These are phyloP conservation scores for Malus hybrid DNA, from an alignment of 331 rosid species.

Conservation along the genomic window DNA sequence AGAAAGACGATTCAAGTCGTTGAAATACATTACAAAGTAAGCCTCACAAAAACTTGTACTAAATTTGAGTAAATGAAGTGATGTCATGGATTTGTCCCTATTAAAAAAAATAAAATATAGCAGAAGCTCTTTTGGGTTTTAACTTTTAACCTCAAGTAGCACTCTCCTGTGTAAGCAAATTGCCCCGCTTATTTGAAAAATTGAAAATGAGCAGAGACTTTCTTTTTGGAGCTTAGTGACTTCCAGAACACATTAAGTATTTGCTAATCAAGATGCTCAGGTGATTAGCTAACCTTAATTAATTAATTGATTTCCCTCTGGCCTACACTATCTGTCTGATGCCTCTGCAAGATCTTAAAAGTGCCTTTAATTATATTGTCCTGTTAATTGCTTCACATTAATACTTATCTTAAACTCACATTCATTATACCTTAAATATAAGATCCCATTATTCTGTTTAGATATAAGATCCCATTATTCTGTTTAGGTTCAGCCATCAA, in stretches of 20 bases:
- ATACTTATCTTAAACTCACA: background rate
- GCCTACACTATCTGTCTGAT: slow-evolving; percentile 59
- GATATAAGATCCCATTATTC: background rate
- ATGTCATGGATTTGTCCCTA: too few species aligned
- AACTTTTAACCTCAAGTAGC: background rate
- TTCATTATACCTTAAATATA: background rate
- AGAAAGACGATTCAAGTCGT: too few species aligned
- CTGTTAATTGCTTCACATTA: background rate
- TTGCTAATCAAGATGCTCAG: slow-evolving; percentile 17
- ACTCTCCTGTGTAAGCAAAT: slow-evolving; percentile 21
- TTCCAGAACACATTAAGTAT: slow-evolving; percentile 21
- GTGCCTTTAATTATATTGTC: slow-evolving; percentile 34
- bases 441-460: background rate
- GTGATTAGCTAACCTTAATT: slow-evolving; percentile 30
- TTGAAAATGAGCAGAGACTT: slow-evolving; percentile 2
- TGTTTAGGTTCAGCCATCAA: background rate
- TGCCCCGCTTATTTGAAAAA: slow-evolving; percentile 1
- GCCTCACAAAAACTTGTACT: too few species aligned
- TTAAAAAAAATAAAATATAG: too few species aligned
- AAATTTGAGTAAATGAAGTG: too few species aligned
- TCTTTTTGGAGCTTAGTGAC: slow-evolving; percentile 38
- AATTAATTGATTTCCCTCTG: slow-evolving; percentile 39
- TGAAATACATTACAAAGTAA: too few species aligned
- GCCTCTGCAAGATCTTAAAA: slow-evolving; percentile 55
- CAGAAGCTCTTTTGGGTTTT: background rate